phyloP scores from a whole-genome alignment of 345 rosid species.

The Erucastrum elatum region DNA sequence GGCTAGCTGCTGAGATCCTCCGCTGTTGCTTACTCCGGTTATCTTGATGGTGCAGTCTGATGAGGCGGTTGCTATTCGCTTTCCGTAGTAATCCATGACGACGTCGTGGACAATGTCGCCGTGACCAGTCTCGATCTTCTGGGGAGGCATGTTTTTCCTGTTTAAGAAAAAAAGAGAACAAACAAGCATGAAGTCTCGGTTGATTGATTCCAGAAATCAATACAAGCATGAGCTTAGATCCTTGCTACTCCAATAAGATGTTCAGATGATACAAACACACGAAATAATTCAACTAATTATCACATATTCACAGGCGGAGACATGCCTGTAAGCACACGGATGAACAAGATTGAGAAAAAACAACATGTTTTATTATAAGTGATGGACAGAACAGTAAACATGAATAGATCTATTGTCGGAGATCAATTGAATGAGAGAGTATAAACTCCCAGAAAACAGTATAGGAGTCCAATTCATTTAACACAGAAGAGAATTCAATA shows the following conservation, averaged over 20 bases:
- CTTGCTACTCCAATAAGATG: background rate
- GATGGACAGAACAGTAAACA: background rate
- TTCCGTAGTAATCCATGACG: constrained; percentile 68
- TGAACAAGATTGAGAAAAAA: too few species aligned
- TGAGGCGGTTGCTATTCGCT: constrained; percentile 61
- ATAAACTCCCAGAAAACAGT: too few species aligned
- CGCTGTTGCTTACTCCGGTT: constrained; percentile 47
- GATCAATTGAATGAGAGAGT: too few species aligned
- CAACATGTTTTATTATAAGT: background rate
- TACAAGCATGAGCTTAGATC: too few species aligned
- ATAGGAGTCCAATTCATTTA: too few species aligned
- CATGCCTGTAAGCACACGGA: too few species aligned
- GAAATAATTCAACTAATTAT: too few species aligned
- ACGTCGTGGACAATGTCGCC: constrained; percentile 60
- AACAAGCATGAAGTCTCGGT: background rate
- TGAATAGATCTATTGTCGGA: background rate
- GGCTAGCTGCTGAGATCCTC: constrained; percentile 54
- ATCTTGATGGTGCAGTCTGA: constrained; percentile 60
- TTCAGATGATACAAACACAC: background rate
- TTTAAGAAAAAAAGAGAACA: too few species aligned
- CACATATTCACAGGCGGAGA: too few species aligned
- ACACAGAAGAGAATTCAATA: background rate
- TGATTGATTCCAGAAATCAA: too few species aligned
- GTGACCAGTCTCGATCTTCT: constrained; percentile 62
- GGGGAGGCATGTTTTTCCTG: constrained; percentile 52